These are phyloP conservation scores for Fraxinus paxiana DNA, from an alignment of 305 asterid genomes.

Conservation along the genomic window DNA sequence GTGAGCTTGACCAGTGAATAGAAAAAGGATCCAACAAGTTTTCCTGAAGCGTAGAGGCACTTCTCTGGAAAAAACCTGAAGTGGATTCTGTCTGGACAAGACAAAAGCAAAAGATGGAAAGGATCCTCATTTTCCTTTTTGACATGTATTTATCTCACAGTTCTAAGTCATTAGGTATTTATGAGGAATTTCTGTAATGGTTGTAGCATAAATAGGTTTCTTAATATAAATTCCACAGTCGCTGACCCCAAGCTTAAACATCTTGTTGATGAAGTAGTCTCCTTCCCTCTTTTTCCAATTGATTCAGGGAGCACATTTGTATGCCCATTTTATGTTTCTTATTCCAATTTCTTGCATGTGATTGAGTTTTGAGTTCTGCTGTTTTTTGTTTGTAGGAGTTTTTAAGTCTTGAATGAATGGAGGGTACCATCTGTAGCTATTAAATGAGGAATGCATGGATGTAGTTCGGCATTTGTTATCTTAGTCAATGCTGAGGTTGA, in stretches of 20 bases:
- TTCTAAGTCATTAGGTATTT: not conserved
- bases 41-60: not conserved
- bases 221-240: not conserved
- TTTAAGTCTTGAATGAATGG: constrained; percentile 37
- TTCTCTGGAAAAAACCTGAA: not conserved
- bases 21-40: not conserved
- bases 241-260: not conserved
- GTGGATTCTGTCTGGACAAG: not conserved
- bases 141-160: not conserved
- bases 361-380: constrained; percentile 15
- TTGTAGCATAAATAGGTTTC: not conserved
- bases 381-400: constrained; percentile 30
- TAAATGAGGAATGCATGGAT: constrained; percentile 71
- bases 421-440: constrained; percentile 38
- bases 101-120: constrained; percentile 1
- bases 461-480: constrained; percentile 51
- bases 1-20: not conserved
- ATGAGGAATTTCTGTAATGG: constrained; percentile 4
- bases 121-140: not conserved
- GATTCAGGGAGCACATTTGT: not conserved
- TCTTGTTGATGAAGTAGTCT: constrained; percentile 2
- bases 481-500: constrained; percentile 56
- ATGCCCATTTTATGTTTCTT: not conserved
- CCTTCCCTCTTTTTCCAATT: not conserved
- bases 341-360: constrained; percentile 13